A percentile compares a stretch with the other conserved stretches of the same genome.
phyloP scores from a whole-genome alignment of 805 yeast genomes.

The Metschnikowia noctiluminum region DNA sequence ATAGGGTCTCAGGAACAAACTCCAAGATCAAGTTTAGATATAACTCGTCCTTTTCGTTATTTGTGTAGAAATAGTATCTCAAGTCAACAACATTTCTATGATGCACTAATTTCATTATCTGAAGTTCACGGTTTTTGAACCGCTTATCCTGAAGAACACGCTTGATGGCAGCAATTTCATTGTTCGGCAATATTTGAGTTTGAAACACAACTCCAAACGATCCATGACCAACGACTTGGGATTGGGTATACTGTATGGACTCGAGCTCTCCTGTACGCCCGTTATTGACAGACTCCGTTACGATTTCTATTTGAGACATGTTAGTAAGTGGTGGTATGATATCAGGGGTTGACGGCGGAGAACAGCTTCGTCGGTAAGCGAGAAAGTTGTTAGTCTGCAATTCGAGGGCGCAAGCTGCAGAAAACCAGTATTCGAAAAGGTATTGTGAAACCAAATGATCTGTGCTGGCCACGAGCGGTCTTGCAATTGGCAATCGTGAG shows the following conservation, averaged over 20 bases:
- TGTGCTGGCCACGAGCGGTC: too few species aligned
- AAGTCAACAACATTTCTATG: slow-evolving; percentile 88
- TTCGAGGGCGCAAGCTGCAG: too few species aligned
- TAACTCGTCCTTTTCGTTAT: slow-evolving; percentile 68
- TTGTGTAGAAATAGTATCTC: slow-evolving; percentile 79
- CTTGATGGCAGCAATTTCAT: slow-evolving; percentile 86
- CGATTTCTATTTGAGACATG: slow-evolving; percentile 45
- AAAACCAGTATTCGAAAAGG: too few species aligned
- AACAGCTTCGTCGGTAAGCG: neutral
- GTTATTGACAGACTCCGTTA: slow-evolving; percentile 65
- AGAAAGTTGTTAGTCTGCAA: too few species aligned
- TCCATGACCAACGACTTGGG: slow-evolving; percentile 95
- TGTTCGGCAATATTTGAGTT: slow-evolving; percentile 69
- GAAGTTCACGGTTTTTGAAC: slow-evolving; percentile 91
- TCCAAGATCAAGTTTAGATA: slow-evolving; percentile 88
- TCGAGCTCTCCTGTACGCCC: slow-evolving; percentile 64
- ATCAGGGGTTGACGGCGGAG: neutral
- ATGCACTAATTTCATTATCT: slow-evolving; percentile 85
- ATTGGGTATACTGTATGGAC: slow-evolving; percentile 71
- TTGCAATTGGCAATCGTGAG: too few species aligned
- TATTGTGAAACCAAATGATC: too few species aligned
- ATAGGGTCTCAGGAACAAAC: slow-evolving; percentile 92
- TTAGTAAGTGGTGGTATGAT: slow-evolving; percentile 24
- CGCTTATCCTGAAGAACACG: slow-evolving; percentile 94
- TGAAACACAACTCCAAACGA: slow-evolving; percentile 99